These are phyloP conservation scores for Funneliformis caledonium DNA, from an alignment of 371 early-diverging fungal genomes.

Conservation along the genomic window DNA sequence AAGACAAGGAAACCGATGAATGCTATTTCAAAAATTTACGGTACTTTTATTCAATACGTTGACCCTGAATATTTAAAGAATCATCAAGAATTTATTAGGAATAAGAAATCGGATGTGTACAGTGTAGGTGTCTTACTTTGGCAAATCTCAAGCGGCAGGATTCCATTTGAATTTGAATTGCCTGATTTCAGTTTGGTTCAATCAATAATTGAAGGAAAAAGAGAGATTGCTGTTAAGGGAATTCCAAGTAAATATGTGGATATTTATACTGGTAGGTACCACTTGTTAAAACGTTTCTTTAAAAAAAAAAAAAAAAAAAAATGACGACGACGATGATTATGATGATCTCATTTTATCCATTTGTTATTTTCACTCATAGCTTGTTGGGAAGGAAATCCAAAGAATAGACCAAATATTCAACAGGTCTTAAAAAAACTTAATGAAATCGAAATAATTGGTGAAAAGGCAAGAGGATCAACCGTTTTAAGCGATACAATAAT, in stretches of 20 bases:
- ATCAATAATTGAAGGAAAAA: conserved; percentile 7
- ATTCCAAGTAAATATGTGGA: conserved; percentile 11
- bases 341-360: background rate
- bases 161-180: conserved; percentile 22
- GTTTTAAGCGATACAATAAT: background rate
- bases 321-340: background rate
- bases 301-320: too few relatives aligned
- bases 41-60: background rate
- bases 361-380: background rate
- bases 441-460: background rate
- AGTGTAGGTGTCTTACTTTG: conserved; percentile 21
- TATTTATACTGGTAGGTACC: background rate
- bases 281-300: too few relatives aligned
- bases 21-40: background rate
- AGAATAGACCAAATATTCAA: background rate
- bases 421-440: background rate
- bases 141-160: conserved; percentile 10
- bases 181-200: background rate
- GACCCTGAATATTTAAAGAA: conserved; percentile 18
- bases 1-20: background rate
- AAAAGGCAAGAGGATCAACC: background rate
- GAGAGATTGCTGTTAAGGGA: background rate
- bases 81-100: background rate
- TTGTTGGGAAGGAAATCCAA: background rate
- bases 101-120: conserved; percentile 41